Conservation (phyloP, 2,329 filamentous ascomycete genomes). For the Diaporthe sp. region DNA sequence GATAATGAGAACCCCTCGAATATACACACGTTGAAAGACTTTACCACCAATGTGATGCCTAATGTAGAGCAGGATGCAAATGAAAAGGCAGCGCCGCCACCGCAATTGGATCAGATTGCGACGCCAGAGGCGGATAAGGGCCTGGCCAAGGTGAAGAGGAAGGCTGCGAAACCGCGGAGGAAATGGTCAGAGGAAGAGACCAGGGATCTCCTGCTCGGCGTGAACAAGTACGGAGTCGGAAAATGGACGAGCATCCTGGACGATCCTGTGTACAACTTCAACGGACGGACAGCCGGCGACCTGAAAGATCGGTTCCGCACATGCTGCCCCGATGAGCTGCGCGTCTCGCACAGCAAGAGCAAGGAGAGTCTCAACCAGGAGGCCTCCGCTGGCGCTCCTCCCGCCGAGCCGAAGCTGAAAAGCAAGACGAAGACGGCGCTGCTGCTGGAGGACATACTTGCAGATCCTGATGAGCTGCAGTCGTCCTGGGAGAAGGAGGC, state of each 20-base stretch:
- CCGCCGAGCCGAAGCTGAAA: constrained; percentile 37
- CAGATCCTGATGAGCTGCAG: constrained; percentile 53
- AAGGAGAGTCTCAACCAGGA: constrained; percentile 34
- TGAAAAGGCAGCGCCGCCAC: constrained; percentile 28
- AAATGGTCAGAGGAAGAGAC: constrained; percentile 76
- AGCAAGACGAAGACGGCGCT: constrained; percentile 59
- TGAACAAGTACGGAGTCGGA: constrained; percentile 71
- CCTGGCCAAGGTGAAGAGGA: constrained; percentile 58
- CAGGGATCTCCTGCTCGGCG: constrained; percentile 69
- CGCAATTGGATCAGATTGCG: constrained; percentile 9
- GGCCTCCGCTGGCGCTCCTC: constrained; percentile 12
- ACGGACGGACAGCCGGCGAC: constrained; percentile 69
- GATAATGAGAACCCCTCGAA: constrained; percentile 53
- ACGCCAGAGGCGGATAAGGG: constrained; percentile 46
- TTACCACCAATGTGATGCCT: constrained; percentile 43
- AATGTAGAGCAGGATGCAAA: constrained; percentile 38
- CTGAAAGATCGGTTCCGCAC: constrained; percentile 75
- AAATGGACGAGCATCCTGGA: constrained; percentile 74
- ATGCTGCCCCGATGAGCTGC: constrained; percentile 71
- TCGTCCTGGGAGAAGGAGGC: constrained; percentile 23
- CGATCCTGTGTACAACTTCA: constrained; percentile 69
- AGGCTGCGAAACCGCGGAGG: constrained; percentile 66
- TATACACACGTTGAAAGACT: constrained; percentile 49
- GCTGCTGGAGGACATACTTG: constrained; percentile 67
- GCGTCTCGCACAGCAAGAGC: constrained; percentile 49